These are phyloP conservation scores for Gossypium lobatum DNA, from an alignment of 441 rosid genomes.

Conservation along the genomic window DNA sequence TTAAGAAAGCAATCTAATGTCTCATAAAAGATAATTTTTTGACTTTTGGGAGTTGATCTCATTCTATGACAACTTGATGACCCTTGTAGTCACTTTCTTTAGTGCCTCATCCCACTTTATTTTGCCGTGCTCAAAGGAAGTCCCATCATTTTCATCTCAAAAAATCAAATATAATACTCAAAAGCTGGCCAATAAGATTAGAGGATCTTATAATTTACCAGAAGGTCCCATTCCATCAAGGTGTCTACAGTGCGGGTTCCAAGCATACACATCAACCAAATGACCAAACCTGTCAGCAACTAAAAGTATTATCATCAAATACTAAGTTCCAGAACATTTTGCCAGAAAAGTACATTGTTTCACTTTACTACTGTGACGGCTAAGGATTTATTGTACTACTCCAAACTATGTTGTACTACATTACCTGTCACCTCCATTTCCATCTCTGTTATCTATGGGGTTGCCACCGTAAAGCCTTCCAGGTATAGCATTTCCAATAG, in stretches of 20 bases:
- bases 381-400: constrained; percentile 15
- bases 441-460: constrained; percentile 61
- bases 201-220: constrained; percentile 41
- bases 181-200: background rate
- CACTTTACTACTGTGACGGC: background rate
- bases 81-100: constrained; percentile 15
- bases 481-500: constrained; percentile 89
- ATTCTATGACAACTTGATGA: constrained; percentile 15
- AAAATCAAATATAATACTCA: constrained; percentile 2
- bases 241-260: constrained; percentile 89
- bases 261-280: constrained; percentile 75
- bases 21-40: constrained; percentile 16
- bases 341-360: background rate
- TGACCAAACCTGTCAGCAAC: constrained; percentile 63
- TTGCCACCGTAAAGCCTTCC: constrained; percentile 94
- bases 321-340: background rate
- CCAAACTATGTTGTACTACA: constrained; percentile 17
- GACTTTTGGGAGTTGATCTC: constrained; percentile 17
- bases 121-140: constrained; percentile 11
- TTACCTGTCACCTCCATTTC: constrained; percentile 96
- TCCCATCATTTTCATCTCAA: constrained; percentile 20
- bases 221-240: constrained; percentile 87
- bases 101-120: constrained; percentile 30
- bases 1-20: constrained; percentile 13
- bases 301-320: constrained; percentile 1